phyloP scores from a whole-genome alignment of 2,329 filamentous ascomycete genomes.

The Diaporthe sp. region DNA sequence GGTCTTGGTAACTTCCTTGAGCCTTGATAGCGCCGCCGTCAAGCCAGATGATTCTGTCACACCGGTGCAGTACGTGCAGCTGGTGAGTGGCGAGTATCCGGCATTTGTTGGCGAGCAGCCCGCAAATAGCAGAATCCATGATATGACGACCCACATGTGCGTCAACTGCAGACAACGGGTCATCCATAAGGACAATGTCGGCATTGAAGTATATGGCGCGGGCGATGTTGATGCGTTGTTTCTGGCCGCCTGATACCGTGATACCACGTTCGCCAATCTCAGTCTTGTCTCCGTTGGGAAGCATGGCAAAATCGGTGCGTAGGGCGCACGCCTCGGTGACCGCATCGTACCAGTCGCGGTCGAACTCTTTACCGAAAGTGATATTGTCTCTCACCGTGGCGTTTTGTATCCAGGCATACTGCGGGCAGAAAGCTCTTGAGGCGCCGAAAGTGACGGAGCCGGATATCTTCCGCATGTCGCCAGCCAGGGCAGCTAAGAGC shows the following conservation, averaged over 20 bases:
- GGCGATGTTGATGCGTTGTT: conserved; percentile 96
- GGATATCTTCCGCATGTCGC: conserved; percentile 89
- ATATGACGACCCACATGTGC: conserved; percentile 55
- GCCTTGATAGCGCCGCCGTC: conserved; percentile 72
- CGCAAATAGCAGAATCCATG: conserved; percentile 78
- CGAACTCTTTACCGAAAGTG: conserved; percentile 83
- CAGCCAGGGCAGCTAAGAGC: conserved; percentile 87
- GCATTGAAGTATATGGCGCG: conserved; percentile 61
- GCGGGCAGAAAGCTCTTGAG: conserved; percentile 89
- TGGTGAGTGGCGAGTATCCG: conserved; percentile 77
- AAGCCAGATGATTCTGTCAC: conserved; percentile 76
- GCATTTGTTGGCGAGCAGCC: conserved; percentile 74
- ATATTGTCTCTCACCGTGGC: conserved; percentile 90
- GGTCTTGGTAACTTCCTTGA: conserved; percentile 73
- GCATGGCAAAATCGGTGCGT: conserved; percentile 87
- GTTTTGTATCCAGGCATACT: conserved; percentile 99
- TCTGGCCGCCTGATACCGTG: conserved; percentile 94
- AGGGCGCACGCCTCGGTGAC: conserved; percentile 91
- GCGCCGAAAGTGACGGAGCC: conserved; percentile 83
- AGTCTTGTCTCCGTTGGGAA: conserved; percentile 87
- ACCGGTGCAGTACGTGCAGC: conserved; percentile 73
- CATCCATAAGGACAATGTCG: conserved; percentile 49
- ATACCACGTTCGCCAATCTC: conserved; percentile 97
- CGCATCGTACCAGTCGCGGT: conserved; percentile 82
- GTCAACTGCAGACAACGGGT: conserved; percentile 51